These are phyloP conservation scores for Rhazya stricta DNA, from an alignment of 257 asterid species.

Conservation along the genomic window DNA sequence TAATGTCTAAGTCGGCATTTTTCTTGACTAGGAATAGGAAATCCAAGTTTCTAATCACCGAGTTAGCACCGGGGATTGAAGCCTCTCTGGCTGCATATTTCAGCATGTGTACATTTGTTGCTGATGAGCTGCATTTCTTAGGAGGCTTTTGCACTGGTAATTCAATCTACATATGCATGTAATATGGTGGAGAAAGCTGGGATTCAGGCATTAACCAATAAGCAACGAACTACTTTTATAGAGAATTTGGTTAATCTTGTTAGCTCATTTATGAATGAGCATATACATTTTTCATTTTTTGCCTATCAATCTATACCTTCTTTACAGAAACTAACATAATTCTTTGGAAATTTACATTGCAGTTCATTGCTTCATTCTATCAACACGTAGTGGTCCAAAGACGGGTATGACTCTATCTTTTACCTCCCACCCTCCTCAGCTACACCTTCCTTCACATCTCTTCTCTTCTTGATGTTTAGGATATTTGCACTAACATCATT, in stretches of 20 bases:
- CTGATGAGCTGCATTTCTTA: neutral
- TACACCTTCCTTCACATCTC: neutral
- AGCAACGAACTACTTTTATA: too few species aligned
- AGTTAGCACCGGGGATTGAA: neutral
- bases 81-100: neutral
- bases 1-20: neutral
- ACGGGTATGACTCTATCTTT: constrained; percentile 52
- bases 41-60: neutral
- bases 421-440: neutral
- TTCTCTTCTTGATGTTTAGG: neutral
- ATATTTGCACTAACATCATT: neutral
- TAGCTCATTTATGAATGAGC: neutral
- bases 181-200: neutral
- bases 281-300: neutral
- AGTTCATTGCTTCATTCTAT: constrained; percentile 94
- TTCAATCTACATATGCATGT: neutral
- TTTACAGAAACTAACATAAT: constrained; percentile 2
- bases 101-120: neutral
- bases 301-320: constrained; percentile 13
- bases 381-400: constrained; percentile 95
- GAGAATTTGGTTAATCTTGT: neutral
- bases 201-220: neutral
- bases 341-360: constrained; percentile 30
- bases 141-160: neutral
- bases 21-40: neutral